Evolutionary conservation across 164 flowering plant species (phyloP).

Genomic region (Vitis riparia): DNA sequence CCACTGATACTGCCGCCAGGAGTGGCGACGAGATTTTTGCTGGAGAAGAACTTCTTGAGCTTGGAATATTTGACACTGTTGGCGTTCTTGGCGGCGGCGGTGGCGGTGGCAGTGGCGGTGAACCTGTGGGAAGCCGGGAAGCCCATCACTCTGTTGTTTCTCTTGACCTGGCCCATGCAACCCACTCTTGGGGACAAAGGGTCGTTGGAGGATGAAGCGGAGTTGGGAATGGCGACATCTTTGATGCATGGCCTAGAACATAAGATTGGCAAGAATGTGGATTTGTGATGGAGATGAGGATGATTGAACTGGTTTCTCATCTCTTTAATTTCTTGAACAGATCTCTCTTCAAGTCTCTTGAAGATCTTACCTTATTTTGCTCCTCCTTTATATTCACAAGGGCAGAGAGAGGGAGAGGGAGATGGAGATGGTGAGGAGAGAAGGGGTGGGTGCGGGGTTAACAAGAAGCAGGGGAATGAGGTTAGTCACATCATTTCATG

Average conservation of each 20-base stretch:
- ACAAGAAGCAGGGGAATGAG: background rate
- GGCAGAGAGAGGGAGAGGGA: too few relatives aligned
- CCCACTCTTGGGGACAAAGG: conserved; percentile 55
- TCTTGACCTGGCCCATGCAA: conserved; percentile 65
- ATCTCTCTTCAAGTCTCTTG: background rate
- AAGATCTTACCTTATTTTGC: background rate
- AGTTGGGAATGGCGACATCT: conserved; percentile 24
- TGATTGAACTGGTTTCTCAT: conserved; percentile 23
- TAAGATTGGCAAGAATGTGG: conserved; percentile 40
- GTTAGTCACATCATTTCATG: conserved; percentile 8
- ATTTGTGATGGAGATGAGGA: conserved; percentile 14
- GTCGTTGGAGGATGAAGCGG: conserved; percentile 23
- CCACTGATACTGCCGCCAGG: conserved; percentile 2
- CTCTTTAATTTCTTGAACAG: background rate
- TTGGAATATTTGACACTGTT: conserved; percentile 28
- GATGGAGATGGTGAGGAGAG: too few relatives aligned
- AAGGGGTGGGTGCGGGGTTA: background rate
- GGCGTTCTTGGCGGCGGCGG: background rate
- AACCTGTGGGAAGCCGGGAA: conserved; percentile 26
- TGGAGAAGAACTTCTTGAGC: conserved; percentile 46
- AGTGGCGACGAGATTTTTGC: conserved; percentile 24
- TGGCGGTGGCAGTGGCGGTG: conserved; percentile 5
- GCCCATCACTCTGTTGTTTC: conserved; percentile 36
- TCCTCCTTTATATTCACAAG: background rate
- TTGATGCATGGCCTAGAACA: conserved; percentile 43